A percentile compares a stretch with the other conserved stretches of the same genome.
These are phyloP conservation scores for Castanopsis chinensis DNA, from an alignment of 306 rosid species.

Conservation along the genomic window DNA sequence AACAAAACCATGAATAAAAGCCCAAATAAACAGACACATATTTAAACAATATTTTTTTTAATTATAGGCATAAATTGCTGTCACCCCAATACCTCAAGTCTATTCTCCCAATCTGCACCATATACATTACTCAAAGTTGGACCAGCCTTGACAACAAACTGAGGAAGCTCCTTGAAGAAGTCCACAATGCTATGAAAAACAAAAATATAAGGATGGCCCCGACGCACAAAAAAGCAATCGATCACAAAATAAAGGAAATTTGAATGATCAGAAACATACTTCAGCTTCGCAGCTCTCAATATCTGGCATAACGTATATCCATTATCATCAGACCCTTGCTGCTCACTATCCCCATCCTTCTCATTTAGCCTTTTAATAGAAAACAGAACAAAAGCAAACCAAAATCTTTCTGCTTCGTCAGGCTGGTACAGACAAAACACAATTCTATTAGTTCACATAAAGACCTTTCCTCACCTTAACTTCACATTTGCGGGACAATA, in stretches of 20 bases:
- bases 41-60: background rate
- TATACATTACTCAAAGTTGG: slow-evolving; percentile 58
- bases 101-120: slow-evolving; percentile 93
- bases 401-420: slow-evolving; percentile 80
- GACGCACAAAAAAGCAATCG: slow-evolving; percentile 8
- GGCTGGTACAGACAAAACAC: slow-evolving; percentile 44
- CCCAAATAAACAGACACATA: background rate
- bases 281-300: slow-evolving; percentile 78
- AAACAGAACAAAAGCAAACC: slow-evolving; percentile 81
- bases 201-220: slow-evolving; percentile 20
- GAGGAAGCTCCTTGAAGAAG: slow-evolving; percentile 95
- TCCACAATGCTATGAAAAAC: slow-evolving; percentile 64
- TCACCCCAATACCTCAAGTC: slow-evolving; percentile 67
- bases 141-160: slow-evolving; percentile 87
- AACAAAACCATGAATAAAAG: slow-evolving; percentile 20
- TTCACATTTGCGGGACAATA: background rate
- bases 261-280: slow-evolving; percentile 45
- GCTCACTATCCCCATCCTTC: slow-evolving; percentile 36
- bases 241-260: slow-evolving; percentile 8
- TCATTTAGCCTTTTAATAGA: slow-evolving; percentile 60
- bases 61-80: slow-evolving; percentile 15
- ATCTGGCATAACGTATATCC: slow-evolving; percentile 71
- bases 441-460: slow-evolving; percentile 15
- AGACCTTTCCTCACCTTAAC: background rate
- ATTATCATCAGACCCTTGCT: slow-evolving; percentile 35